Percentiles rank a stretch among this genome's conserved stretches.
Conservation (phyloP, 345 rosid genomes). For the Crucihimalaya himalaica region DNA sequence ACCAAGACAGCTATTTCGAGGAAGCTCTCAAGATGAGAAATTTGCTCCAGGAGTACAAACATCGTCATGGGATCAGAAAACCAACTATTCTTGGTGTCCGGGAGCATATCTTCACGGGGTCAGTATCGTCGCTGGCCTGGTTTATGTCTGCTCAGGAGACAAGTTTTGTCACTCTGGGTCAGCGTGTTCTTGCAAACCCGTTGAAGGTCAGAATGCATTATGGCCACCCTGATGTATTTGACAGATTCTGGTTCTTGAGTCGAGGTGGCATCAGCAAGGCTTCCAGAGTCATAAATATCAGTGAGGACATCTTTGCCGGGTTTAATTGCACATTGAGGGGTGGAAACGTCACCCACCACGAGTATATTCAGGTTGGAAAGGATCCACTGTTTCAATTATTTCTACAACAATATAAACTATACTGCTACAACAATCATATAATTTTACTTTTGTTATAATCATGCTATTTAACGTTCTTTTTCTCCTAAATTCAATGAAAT, state of each 20-base stretch:
- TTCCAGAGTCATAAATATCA: conserved; percentile 77
- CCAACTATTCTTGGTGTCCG: conserved; percentile 92
- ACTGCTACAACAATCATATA: neutral
- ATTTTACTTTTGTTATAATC: conserved; percentile 14
- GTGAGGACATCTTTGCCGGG: conserved; percentile 96
- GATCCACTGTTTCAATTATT: conserved; percentile 39
- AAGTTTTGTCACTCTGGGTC: conserved; percentile 88
- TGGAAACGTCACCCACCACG: conserved; percentile 94
- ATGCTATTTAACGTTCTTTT: neutral
- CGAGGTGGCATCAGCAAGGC: conserved; percentile 96
- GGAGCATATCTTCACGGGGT: conserved; percentile 89
- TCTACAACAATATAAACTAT: conserved; percentile 18
- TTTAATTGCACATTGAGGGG: conserved; percentile 88
- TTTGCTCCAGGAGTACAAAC: conserved; percentile 79
- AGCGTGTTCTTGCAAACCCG: conserved; percentile 91
- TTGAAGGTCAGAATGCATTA: conserved; percentile 90
- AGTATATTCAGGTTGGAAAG: conserved; percentile 85
- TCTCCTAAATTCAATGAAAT: neutral
- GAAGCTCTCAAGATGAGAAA: conserved; percentile 95
- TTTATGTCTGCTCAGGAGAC: conserved; percentile 93
- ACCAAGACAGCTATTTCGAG: conserved; percentile 89
- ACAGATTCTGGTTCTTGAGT: conserved; percentile 84
- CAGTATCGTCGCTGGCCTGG: conserved; percentile 92
- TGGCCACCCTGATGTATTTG: conserved; percentile 95
- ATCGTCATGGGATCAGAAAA: conserved; percentile 67